phyloP scores from a whole-genome alignment of 2,329 filamentous ascomycete genomes.

The Cordyceps militaris region DNA sequence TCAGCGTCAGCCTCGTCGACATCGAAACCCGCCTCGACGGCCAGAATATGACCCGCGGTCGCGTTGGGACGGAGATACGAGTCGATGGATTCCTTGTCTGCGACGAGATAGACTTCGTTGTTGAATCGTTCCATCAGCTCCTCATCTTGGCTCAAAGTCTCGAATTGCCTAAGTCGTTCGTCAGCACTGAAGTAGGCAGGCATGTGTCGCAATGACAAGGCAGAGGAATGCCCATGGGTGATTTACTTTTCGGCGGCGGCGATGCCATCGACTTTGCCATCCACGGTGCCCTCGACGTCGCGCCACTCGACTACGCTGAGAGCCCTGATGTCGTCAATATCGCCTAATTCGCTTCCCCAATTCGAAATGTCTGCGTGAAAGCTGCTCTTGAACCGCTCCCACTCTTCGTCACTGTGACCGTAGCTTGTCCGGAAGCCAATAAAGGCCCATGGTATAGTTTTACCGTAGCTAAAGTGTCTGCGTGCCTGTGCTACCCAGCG shows the following conservation, averaged over 20 bases:
- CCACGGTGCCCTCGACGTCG: slow-evolving; percentile 12
- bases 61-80: slow-evolving; percentile 18
- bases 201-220: too few relatives aligned
- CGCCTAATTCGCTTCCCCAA: slow-evolving; percentile 19
- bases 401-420: slow-evolving; percentile 17
- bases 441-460: neutral
- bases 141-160: neutral
- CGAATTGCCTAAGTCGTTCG: neutral
- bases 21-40: neutral
- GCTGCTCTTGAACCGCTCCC: slow-evolving; percentile 20
- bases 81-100: slow-evolving; percentile 20
- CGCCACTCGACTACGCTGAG: slow-evolving; percentile 19
- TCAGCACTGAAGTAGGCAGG: neutral
- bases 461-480: slow-evolving; percentile 12
- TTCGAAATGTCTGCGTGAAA: slow-evolving; percentile 21
- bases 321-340: slow-evolving; percentile 14
- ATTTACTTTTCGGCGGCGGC: neutral
- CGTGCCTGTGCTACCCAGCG: slow-evolving; percentile 9
- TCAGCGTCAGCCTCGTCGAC: neutral
- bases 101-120: slow-evolving; percentile 15
- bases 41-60: slow-evolving; percentile 2
- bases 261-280: neutral
- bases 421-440: neutral
- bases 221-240: neutral
- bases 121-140: neutral